These are phyloP conservation scores for Parachlorella kessleri DNA, from an alignment of 139 green algal species.

Conservation along the genomic window DNA sequence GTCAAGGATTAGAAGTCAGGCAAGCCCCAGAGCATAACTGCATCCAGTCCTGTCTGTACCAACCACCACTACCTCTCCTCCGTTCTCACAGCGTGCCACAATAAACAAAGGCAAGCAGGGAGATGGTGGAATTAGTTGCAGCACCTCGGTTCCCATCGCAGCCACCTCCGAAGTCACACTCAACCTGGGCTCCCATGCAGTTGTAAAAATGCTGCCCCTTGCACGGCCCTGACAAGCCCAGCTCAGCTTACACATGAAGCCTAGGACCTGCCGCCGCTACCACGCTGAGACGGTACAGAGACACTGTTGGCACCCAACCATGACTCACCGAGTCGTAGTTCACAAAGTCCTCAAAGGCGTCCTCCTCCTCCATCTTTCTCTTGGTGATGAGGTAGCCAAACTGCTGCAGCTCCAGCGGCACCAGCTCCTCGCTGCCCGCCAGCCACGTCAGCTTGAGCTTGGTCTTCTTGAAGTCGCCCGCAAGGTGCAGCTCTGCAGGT, in stretches of 20 bases:
- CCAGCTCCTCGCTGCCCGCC: conserved; percentile 51
- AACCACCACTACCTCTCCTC: no score
- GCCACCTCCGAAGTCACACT: not conserved
- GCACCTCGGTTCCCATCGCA: not conserved
- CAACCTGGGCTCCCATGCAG: no score
- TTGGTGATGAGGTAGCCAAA: conserved; percentile 98
- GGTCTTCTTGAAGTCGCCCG: conserved; percentile 94
- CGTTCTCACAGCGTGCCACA: no score
- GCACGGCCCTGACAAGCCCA: no score
- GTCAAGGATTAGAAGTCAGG: no score
- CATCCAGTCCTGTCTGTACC: no score
- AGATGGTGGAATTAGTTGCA: not conserved
- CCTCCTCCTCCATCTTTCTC: conserved; percentile 93
- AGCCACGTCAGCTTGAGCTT: conserved; percentile 99
- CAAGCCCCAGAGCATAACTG: no score
- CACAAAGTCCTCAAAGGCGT: conserved; percentile 84
- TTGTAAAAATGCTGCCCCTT: no score
- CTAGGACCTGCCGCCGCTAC: no score
- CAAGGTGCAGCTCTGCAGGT: conserved; percentile 76
- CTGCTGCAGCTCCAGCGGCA: conserved; percentile 63
- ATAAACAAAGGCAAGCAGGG: no score
- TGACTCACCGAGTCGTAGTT: conserved; percentile 54
- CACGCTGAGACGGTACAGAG: not conserved
- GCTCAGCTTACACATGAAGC: no score
- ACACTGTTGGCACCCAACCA: not conserved